Evolutionary conservation across 106 monocot species (phyloP).

Genomic region (Dactylorhiza incarnata): DNA sequence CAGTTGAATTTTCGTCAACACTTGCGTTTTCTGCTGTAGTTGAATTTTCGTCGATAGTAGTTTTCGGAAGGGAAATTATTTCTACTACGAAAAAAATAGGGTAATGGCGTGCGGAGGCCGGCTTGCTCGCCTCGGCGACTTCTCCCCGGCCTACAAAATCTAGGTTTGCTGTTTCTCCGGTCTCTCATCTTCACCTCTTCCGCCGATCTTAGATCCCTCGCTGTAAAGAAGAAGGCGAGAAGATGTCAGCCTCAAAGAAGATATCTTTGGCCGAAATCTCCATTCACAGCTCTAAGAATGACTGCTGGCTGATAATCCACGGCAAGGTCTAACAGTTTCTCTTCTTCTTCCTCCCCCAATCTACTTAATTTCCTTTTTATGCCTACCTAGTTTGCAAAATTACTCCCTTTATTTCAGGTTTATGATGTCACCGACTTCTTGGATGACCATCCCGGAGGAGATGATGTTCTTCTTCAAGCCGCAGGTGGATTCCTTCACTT

Average conservation of each 20-base stretch:
- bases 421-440: slow-evolving; percentile 9
- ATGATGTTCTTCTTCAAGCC: slow-evolving; percentile 4
- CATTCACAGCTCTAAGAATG: slow-evolving; percentile 2
- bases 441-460: slow-evolving; percentile 9
- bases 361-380: neutral
- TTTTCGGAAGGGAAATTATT: too few species aligned
- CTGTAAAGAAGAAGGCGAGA: neutral
- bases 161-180: too few species aligned
- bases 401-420: slow-evolving; percentile 4
- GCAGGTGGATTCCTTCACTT: slow-evolving; percentile 9
- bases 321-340: neutral
- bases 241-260: neutral
- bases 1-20: too few species aligned
- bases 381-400: neutral
- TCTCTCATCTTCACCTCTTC: too few species aligned
- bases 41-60: too few species aligned
- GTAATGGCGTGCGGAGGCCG: too few species aligned
- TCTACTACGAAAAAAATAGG: too few species aligned
- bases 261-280: slow-evolving; percentile 2
- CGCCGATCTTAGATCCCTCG: too few species aligned
- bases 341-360: neutral
- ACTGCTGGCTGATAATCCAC: slow-evolving; percentile 7
- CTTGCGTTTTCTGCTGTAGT: too few species aligned
- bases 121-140: too few species aligned
- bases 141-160: too few species aligned